A percentile compares a stretch with the other conserved stretches of the same genome.
These are phyloP conservation scores for Mimosa bimucronata DNA, from an alignment of 306 rosid species.

Conservation along the genomic window DNA sequence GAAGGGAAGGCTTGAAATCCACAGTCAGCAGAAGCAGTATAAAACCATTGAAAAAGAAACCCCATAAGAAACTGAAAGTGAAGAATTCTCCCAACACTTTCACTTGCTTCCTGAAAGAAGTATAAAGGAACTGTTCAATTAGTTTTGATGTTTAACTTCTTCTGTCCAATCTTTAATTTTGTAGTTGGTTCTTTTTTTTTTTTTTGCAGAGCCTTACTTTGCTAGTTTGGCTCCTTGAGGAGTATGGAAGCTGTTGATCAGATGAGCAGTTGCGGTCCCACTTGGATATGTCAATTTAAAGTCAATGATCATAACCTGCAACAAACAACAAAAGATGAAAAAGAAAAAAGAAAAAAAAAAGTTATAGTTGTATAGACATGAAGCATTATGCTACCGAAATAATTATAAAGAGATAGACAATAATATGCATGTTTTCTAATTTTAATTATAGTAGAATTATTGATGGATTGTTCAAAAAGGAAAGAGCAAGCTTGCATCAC, in stretches of 20 bases:
- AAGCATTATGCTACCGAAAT: neutral
- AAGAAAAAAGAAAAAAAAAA: too few species aligned
- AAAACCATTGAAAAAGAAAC: conserved; percentile 67
- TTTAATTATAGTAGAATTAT: neutral
- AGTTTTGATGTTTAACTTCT: neutral
- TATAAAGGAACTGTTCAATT: conserved; percentile 4
- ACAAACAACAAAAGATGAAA: neutral
- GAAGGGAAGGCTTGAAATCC: conserved; percentile 59
- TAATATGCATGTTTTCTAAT: conserved; percentile 2
- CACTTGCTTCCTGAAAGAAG: conserved; percentile 58
- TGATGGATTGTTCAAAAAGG: conserved; percentile 1
- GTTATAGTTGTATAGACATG: neutral
- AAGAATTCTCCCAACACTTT: conserved; percentile 55
- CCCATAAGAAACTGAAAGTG: conserved; percentile 55
- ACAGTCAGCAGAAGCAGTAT: conserved; percentile 49
- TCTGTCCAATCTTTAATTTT: neutral
- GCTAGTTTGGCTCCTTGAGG: conserved; percentile 67
- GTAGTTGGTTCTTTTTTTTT: neutral
- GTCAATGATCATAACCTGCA: conserved; percentile 57
- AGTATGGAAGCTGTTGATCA: conserved; percentile 68
- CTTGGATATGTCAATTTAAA: conserved; percentile 66
- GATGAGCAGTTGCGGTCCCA: conserved; percentile 69
- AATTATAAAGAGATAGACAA: neutral
- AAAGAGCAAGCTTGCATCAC: conserved; percentile 16
- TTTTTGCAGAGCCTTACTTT: conserved; percentile 43